Base-by-base conservation (phyloP, 352 stramenopile genomes). In the Globisporangium iwayamae region DNA sequence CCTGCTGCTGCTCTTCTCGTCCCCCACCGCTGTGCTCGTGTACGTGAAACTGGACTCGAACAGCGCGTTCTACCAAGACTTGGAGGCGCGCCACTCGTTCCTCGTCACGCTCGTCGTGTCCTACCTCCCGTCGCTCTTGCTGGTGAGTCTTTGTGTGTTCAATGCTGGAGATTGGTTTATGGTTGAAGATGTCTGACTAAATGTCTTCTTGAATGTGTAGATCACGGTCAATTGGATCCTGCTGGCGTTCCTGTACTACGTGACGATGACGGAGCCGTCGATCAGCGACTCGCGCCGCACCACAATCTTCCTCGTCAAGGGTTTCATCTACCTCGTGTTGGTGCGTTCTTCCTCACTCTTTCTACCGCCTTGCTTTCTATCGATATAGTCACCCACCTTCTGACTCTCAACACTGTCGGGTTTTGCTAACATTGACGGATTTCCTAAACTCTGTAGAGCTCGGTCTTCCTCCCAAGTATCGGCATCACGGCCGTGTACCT, bases 41-140 rank as follows among this genome's bases (percentile, higher is more conserved):
- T 94, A 90, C 68, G 79, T 94, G 61, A 90, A 90, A 54, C 69
- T 94, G 9, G 82, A 92, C 63, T 78, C 78, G n/a, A 71, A 68
- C 48, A 93, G 83, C 46, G 66, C 66, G 34, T 57, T 94, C 36
- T 93, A 93, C 66, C 57, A 63, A 9, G 68, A 71, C 22, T 59
- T 92, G 4, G 71, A 80, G 65, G 63, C 60, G 28, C 66, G 64
- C 16, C 73, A 90, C 67, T 81, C 72, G 3, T 51, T 87, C 43
- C 56, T 91, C 2, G 71, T 89, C 38, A 79, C 76, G n/a, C 72
- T 93, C 28, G 47, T 90, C 25, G 79, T 82, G 1, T 79, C 81
- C 0, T 94, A 94, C 64, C 43, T 93, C 54, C 85, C 85, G 32
- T 89, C 85, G 6, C 67, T 94, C 28, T 67, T 94, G 25, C 54